phyloP scores from a whole-genome alignment of 106 monocot species.

The Ottelia alismoides region DNA sequence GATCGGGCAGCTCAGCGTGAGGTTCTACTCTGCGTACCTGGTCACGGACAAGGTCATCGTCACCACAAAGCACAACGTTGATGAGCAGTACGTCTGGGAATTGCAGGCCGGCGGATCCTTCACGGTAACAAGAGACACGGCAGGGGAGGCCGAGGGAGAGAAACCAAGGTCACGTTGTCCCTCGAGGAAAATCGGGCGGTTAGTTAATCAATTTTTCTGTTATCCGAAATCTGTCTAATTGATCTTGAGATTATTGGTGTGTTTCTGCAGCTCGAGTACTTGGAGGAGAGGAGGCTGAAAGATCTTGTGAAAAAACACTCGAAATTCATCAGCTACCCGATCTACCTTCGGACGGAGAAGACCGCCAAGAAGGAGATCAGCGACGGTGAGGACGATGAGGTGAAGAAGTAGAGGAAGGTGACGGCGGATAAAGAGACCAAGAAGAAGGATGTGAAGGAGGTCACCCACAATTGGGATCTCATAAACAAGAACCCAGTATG shows the following conservation, averaged over 20 bases:
- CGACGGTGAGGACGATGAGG: slow-evolving; percentile 3
- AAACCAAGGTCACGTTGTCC: slow-evolving; percentile 4
- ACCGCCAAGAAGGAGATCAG: slow-evolving; percentile 6
- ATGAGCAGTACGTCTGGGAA: slow-evolving; percentile 18
- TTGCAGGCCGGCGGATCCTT: slow-evolving; percentile 16
- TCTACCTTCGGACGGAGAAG: slow-evolving; percentile 6
- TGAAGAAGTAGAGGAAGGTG: neutral
- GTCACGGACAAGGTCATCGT: slow-evolving; percentile 8
- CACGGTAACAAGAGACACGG: slow-evolving; percentile 6
- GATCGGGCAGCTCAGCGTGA: slow-evolving; percentile 7
- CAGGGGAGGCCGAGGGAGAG: slow-evolving; percentile 5
- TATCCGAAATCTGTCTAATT: too few species aligned
- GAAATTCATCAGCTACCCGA: slow-evolving; percentile 7
- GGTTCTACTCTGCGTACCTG: slow-evolving; percentile 4
- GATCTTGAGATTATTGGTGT: too few species aligned
- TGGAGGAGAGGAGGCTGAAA: slow-evolving; percentile 5
- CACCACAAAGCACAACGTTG: slow-evolving; percentile 12
- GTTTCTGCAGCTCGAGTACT: slow-evolving; percentile 7
- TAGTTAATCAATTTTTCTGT: too few species aligned
- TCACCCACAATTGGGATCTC: slow-evolving; percentile 3
- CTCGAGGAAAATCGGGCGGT: slow-evolving; percentile 9
- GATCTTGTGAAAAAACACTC: slow-evolving; percentile 9
- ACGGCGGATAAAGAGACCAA: neutral
- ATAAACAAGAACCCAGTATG: slow-evolving; percentile 7
- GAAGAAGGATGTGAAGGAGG: slow-evolving; percentile 6